phyloP scores from a whole-genome alignment of 164 flowering plant genomes.

The Saururus chinensis region DNA sequence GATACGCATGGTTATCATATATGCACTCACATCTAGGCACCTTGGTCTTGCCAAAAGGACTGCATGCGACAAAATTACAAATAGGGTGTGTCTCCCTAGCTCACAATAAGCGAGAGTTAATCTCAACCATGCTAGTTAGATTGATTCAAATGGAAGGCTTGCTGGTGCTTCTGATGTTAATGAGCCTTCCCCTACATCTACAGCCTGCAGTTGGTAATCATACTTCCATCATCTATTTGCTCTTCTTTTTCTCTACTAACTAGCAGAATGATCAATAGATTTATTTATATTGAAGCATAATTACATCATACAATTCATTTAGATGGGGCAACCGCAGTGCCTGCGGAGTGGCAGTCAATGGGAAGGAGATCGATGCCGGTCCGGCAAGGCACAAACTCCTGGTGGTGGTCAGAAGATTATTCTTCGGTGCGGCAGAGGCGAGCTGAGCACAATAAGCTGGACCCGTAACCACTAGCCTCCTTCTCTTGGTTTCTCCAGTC shows the following conservation, averaged over 20 bases:
- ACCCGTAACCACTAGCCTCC: background rate
- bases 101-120: background rate
- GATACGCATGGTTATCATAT: no score
- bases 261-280: no score
- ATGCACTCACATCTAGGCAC: background rate
- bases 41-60: background rate
- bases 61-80: background rate
- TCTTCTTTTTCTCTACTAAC: background rate
- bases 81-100: background rate
- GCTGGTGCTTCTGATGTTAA: background rate
- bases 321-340: background rate
- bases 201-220: background rate
- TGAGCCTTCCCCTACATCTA: background rate
- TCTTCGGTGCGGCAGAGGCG: constrained; percentile 3
- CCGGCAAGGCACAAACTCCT: background rate
- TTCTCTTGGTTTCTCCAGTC: no score
- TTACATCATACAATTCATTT: no score
- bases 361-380: constrained; percentile 1
- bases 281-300: no score
- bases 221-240: background rate
- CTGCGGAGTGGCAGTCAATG: background rate
- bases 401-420: constrained; percentile 10
- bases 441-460: constrained; percentile 6
- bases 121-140: background rate
- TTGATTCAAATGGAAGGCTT: background rate